Evolutionary conservation across 2,329 filamentous ascomycete species (phyloP), one percentile per base, ranked within the genome.

Genomic region (Phialocephala sp.): DNA sequence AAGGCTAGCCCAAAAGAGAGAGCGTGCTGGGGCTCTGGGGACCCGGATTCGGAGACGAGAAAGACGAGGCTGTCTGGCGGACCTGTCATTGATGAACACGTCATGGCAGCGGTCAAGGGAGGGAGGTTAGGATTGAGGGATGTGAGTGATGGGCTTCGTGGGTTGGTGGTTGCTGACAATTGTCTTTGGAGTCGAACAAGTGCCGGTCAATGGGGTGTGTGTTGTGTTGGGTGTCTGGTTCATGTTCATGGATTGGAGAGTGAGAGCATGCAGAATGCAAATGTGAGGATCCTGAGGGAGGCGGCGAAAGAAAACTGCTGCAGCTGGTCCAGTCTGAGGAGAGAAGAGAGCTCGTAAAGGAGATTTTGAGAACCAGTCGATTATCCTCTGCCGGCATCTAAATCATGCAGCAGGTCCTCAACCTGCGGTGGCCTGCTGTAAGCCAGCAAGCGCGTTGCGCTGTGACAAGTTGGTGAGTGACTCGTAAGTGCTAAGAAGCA

Each of bases 111-210:
- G 11, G 15, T 41, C 37, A 41, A 14, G 37, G 15, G 37, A 41
- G 15, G 37, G 15, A 41, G 14, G 36, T 39, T 8, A 39, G 8
- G 36, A 39, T 8, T 39, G 36, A 39, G 4, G 37, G 37, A 41
- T 41, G 45, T 50, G 18, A 24, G 20, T 50, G 45, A 50, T 50
- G 45, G n/a, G 20, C 14, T 6, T 41, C 2, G 43, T 18, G 14
- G 43, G 43, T 45, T 45, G 45, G 9, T 50, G 45, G 45, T 35
- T 54, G 50, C 50, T 54, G 50, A 54, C 50, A 35, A 54, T 54
- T 54, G 22, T 54, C 27, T 14, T 3, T 54, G 12, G 43, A n/a
- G n/a, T 20, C 9, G 50, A 9, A n/a, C 22, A 35, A 32, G 18
- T 54, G 27, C 50, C 24, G 27, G 43, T 11, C n/a, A 15, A 18